A percentile compares a stretch with the other conserved stretches of the same genome.
Conservation (phyloP, 257 asterid genomes). For the Nicotiana attenuata region DNA sequence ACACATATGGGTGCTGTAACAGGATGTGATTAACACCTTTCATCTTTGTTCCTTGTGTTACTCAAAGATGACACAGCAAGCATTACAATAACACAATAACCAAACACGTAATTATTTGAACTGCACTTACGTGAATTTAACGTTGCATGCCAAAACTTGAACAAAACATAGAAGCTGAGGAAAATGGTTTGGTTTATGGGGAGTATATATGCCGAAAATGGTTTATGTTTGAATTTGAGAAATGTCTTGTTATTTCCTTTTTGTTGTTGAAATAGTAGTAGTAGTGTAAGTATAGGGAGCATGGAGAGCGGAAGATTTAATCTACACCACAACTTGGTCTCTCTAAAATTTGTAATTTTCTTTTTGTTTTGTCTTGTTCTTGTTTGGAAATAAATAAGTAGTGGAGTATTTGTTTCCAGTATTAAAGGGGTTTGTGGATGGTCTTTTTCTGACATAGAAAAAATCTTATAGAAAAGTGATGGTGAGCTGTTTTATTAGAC, state of each 20-base stretch:
- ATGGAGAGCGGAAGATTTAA: constrained; percentile 23
- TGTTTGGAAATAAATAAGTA: not conserved
- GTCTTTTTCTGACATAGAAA: constrained; percentile 45
- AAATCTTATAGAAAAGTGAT: constrained; percentile 35
- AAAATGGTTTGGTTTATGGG: not conserved
- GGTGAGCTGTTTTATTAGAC: constrained; percentile 47
- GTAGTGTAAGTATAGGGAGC: constrained; percentile 19
- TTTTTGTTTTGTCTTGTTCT: constrained; percentile 35
- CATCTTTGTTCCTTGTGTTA: constrained; percentile 33
- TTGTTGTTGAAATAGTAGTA: not conserved
- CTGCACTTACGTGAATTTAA: not conserved
- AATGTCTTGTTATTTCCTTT: not conserved
- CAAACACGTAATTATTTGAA: not conserved
- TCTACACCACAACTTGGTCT: constrained; percentile 53
- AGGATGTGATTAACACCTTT: too few species aligned
- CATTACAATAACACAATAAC: constrained; percentile 29
- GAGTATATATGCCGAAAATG: not conserved
- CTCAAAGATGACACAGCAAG: constrained; percentile 62
- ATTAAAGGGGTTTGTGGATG: constrained; percentile 50
- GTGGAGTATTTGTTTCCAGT: not conserved
- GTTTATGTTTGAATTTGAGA: not conserved
- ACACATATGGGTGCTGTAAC: too few species aligned
- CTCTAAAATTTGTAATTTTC: constrained; percentile 38
- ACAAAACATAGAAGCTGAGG: not conserved
- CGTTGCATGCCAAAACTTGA: not conserved